Base-by-base conservation (phyloP, 2,329 filamentous ascomycete genomes). In the Dichotomopilus funicola region DNA sequence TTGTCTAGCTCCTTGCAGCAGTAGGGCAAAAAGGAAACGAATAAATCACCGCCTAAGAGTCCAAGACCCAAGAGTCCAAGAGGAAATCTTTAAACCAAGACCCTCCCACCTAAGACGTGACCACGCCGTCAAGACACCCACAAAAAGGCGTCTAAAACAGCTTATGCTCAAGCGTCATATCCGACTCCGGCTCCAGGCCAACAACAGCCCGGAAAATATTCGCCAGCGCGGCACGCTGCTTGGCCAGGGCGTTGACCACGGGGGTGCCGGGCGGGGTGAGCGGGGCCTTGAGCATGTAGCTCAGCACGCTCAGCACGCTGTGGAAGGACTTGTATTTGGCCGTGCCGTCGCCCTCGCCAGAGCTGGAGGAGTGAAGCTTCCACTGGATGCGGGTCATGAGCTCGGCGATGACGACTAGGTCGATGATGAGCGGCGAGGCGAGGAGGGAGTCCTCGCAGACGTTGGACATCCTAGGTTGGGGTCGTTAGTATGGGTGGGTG, bases 121-220 rank as follows among this genome's bases (percentile, higher is more conserved):
- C 11, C 11, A 11, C 6, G 40, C 40, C 6, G 40, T 13, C 6
- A 27, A n/a, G 40, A 8, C 6, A 42, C 11, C 6, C 40, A 42
- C 40, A 40, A 31, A 6, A 12, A 7, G 31, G 43, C 56, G 19
- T 27, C 72, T 81, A 89, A 71, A 96, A 91, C 62, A 97, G 82
- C 85, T 97, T 99, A 79, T 97, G 92, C 82, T 99, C 94, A 52
- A 97, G 82, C 42, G 91, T 96, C 94, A 99, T 99, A 72, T 99
- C 94, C 56, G 87, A 94, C 82, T 99, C 94, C 12, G 94, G 94
- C 80, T 96, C 89, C 58, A 99, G 82, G 62, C 94, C 94, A 66
- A 99, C 87, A 68, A 92, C 97, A 62, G 94, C 94, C 68, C 92
- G 91, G 86, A 99, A 95, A 75, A 99, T 96, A 79, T 99, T 99